A percentile compares a stretch with the other conserved stretches of the same genome.
These are phyloP conservation scores for Kurtzmaniella quercitrusa DNA, from an alignment of 1,139 yeast genomes.

Conservation along the genomic window DNA sequence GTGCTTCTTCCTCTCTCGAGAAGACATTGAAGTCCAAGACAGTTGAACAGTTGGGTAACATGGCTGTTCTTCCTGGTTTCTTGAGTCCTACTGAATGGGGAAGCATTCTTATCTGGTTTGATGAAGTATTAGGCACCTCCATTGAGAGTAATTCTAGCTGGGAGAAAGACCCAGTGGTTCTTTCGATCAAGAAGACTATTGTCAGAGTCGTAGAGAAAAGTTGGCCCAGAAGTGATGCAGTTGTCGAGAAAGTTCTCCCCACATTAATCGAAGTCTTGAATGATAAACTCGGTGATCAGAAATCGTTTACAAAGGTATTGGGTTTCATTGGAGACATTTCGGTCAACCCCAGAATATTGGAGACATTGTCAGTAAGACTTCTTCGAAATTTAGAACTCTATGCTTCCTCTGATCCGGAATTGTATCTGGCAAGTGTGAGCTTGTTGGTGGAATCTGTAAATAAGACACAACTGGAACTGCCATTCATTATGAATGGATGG, in stretches of 20 bases:
- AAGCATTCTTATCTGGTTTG: slow-evolving; percentile 61
- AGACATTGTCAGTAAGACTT: slow-evolving; percentile 46
- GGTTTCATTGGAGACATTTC: slow-evolving; percentile 42
- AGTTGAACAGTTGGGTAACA: slow-evolving; percentile 56
- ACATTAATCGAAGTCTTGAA: slow-evolving; percentile 48
- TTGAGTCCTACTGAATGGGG: slow-evolving; percentile 53
- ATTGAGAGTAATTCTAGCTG: slow-evolving; percentile 39
- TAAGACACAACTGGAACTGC: slow-evolving; percentile 19
- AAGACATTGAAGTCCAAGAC: slow-evolving; percentile 65
- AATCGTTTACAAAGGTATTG: slow-evolving; percentile 27
- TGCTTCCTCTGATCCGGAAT: slow-evolving; percentile 10
- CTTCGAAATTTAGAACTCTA: slow-evolving; percentile 34
- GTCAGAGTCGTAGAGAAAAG: slow-evolving; percentile 37
- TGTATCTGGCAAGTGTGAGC: slow-evolving; percentile 19
- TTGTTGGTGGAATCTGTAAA: slow-evolving; percentile 19
- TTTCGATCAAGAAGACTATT: slow-evolving; percentile 46
- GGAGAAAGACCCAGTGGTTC: slow-evolving; percentile 28
- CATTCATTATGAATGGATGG: slow-evolving; percentile 43
- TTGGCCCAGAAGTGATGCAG: slow-evolving; percentile 20
- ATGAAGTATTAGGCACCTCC: slow-evolving; percentile 44
- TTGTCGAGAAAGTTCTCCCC: slow-evolving; percentile 61
- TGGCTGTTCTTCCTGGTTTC: slow-evolving; percentile 44
- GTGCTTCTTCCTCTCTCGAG: slow-evolving; percentile 62
- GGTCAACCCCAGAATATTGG: slow-evolving; percentile 44
- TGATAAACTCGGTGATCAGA: slow-evolving; percentile 16